Evolutionary conservation across 2,329 filamentous ascomycete species (phyloP).

Genomic region (Fusarium musae): DNA sequence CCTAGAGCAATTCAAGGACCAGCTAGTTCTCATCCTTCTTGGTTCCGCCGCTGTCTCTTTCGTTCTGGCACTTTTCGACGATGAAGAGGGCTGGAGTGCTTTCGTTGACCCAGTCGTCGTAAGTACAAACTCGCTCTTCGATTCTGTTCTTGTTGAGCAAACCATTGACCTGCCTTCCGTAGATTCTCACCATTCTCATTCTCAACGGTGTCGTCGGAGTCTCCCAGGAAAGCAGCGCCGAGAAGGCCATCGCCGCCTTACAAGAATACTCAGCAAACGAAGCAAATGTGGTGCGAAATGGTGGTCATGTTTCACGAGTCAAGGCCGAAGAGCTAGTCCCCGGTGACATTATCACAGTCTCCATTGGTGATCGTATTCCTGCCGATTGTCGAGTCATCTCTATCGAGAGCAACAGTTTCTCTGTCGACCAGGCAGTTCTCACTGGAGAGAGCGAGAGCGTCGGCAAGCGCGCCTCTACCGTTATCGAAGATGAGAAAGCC

Average conservation of each 20-base stretch:
- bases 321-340: slow-evolving; percentile 98
- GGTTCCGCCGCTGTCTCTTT: slow-evolving; percentile 95
- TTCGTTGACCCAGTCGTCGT: slow-evolving; percentile 97
- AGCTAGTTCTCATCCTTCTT: slow-evolving; percentile 94
- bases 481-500: slow-evolving; percentile 80
- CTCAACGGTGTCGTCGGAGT: slow-evolving; percentile 98
- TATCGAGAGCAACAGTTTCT: slow-evolving; percentile 97
- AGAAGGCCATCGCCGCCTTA: slow-evolving; percentile 96
- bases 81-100: slow-evolving; percentile 92
- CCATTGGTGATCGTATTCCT: slow-evolving; percentile 92
- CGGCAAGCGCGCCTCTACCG: slow-evolving; percentile 76
- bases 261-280: slow-evolving; percentile 99
- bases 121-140: slow-evolving; percentile 56
- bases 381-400: slow-evolving; percentile 91
- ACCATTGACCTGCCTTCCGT: slow-evolving; percentile 11
- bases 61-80: slow-evolving; percentile 90
- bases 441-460: slow-evolving; percentile 99
- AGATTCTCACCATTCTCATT: slow-evolving; percentile 97
- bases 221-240: slow-evolving; percentile 97
- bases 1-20: slow-evolving; percentile 98
- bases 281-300: slow-evolving; percentile 88
- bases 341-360: slow-evolving; percentile 87
- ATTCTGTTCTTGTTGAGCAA: slow-evolving; percentile 1
- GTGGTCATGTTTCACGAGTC: slow-evolving; percentile 79
- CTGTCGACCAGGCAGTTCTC: slow-evolving; percentile 94